Conservation (phyloP, 2,329 filamentous ascomycete species). For the Botrytis fragariae region DNA sequence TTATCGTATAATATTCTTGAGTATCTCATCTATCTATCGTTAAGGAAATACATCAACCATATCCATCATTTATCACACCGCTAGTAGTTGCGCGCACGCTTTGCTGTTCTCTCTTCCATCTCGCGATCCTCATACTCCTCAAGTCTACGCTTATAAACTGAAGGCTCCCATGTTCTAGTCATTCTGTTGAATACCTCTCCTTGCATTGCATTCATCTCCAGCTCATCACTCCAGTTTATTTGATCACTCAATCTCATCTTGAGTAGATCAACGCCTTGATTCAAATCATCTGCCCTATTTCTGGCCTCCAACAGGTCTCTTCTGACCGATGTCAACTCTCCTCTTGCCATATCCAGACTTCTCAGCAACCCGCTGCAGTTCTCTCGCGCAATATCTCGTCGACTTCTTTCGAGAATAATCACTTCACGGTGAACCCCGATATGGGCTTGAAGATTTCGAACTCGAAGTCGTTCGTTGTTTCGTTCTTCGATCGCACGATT, state of each 20-base stretch:
- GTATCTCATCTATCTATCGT: neutral
- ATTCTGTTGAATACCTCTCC: neutral
- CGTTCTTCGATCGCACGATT: neutral
- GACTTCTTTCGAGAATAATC: neutral
- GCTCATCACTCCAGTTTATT: neutral
- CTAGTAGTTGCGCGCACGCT: neutral
- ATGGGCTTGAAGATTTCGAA: neutral
- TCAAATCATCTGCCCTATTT: neutral
- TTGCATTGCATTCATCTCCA: neutral
- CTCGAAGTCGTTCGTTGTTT: neutral
- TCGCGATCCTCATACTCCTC: neutral
- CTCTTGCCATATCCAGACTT: neutral
- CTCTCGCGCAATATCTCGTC: too few species aligned
- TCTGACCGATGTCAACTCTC: neutral
- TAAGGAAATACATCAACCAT: neutral
- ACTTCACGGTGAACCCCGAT: neutral
- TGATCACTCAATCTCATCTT: neutral
- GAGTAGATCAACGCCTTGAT: neutral
- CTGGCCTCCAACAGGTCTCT: neutral
- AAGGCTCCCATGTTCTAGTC: neutral
- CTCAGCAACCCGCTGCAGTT: neutral
- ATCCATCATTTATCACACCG: neutral
- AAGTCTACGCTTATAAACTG: neutral
- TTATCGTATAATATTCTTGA: neutral
- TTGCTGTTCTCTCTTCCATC: neutral